Base-by-base conservation (phyloP, 176 grass and related monocot species). In the Triticum urartu region DNA sequence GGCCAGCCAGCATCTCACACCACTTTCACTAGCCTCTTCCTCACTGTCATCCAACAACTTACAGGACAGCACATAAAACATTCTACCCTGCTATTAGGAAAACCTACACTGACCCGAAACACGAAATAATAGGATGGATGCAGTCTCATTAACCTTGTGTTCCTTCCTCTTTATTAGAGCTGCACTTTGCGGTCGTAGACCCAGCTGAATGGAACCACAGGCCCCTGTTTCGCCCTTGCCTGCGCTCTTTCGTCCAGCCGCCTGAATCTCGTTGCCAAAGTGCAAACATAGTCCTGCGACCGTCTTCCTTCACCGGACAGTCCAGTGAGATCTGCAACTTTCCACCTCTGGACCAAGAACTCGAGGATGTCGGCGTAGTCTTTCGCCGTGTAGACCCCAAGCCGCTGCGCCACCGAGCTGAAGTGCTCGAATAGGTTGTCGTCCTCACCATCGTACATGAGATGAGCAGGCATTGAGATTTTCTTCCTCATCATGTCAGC, bases 401-500 rank as follows among this genome's bases (percentile, higher is more conserved):
- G 50, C 35, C 93, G 83, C 77, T 94, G 90, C 0, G 93, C 81
- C 30, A 94, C 93, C 0, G 79, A 26, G 4, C 90, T 82, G 64
- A 92, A 94, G 82, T 94, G 86, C 60, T 94, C 87, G 14, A 94
- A 94, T 7, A 92, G 74, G 79, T 90, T 65, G 22, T 83, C 74
- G 0, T 94, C 93, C 58, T 83, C 66, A 1, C 93, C 93, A 9
- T 94, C 93, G 0, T 92, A 92, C 90, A 94, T 94, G 3, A 94
- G 85, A 87, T 92, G 85, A 18, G 93, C 90, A 83, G 90, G 93
- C 93, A 94, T 94, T 30, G 87, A 85, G 42, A 94, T 92, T 84
- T 90, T 94, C 84, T 92, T 92, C 85, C 80, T 89, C 85, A 94
- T 94, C 88, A 94, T 94, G 79, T 92, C 85, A 26, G 93, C 81